Conservation (phyloP, 2,329 filamentous ascomycete species). For the Clathrospora elynae region DNA sequence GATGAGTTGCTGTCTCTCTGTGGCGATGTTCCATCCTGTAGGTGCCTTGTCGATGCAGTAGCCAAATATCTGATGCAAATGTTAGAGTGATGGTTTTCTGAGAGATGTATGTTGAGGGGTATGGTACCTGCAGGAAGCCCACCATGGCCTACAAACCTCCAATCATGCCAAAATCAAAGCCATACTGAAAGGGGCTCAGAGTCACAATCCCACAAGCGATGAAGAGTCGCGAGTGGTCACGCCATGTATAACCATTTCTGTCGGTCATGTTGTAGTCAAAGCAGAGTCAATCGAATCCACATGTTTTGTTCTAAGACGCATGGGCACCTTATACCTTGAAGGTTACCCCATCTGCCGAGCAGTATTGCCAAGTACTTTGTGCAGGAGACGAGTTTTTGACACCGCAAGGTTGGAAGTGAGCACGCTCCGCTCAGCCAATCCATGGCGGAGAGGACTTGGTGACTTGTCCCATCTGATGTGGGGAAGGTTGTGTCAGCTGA, state of each 20-base stretch:
- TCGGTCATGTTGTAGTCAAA: constrained; percentile 25
- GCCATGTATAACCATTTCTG: constrained; percentile 33
- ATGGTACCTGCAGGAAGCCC: constrained; percentile 53
- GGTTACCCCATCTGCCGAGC: constrained; percentile 39
- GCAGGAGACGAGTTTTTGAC: constrained; percentile 23
- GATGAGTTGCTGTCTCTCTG: constrained; percentile 53
- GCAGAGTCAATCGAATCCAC: too few species aligned
- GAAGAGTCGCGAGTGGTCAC: constrained; percentile 53
- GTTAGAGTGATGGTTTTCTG: neutral
- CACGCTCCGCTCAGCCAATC: constrained; percentile 12
- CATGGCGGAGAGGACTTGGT: constrained; percentile 26
- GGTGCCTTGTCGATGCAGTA: constrained; percentile 31
- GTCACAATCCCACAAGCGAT: constrained; percentile 56
- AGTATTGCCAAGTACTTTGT: constrained; percentile 20
- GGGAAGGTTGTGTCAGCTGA: constrained; percentile 22
- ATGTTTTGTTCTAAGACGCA: too few species aligned
- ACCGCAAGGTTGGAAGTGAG: constrained; percentile 37
- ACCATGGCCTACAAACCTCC: constrained; percentile 58
- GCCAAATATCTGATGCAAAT: constrained; percentile 36
- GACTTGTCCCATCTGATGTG: constrained; percentile 31
- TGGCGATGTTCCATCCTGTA: constrained; percentile 52
- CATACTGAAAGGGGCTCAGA: constrained; percentile 60
- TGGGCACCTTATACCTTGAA: constrained; percentile 26
- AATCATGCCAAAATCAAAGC: constrained; percentile 59
- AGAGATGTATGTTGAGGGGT: too few species aligned